phyloP scores from a whole-genome alignment of 164 flowering plant species.

The Aristolochia californica region DNA sequence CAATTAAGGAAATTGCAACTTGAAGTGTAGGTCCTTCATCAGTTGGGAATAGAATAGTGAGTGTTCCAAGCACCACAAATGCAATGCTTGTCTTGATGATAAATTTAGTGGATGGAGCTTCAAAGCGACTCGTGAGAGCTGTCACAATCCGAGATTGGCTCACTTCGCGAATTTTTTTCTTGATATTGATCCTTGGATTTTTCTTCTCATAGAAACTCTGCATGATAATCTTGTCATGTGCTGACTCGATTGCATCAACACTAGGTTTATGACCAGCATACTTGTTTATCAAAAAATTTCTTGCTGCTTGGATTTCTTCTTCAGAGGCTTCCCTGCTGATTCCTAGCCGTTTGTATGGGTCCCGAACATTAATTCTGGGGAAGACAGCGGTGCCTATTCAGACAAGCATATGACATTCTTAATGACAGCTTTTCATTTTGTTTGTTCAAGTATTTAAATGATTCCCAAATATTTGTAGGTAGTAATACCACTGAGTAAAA shows the following conservation, averaged over 20 bases:
- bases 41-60: slow-evolving; percentile 83
- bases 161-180: slow-evolving; percentile 75
- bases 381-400: slow-evolving; percentile 40
- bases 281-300: slow-evolving; percentile 68
- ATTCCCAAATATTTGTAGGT: neutral
- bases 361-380: slow-evolving; percentile 68
- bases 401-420: neutral
- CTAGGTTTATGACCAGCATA: slow-evolving; percentile 87
- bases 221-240: slow-evolving; percentile 96
- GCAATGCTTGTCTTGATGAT: slow-evolving; percentile 54
- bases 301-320: slow-evolving; percentile 90
- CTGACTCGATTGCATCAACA: slow-evolving; percentile 88
- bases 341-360: slow-evolving; percentile 94
- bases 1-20: slow-evolving; percentile 71
- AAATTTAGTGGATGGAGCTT: slow-evolving; percentile 56
- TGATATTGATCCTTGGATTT: slow-evolving; percentile 72
- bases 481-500: neutral
- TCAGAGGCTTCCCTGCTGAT: slow-evolving; percentile 89
- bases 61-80: slow-evolving; percentile 63
- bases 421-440: too few species aligned
- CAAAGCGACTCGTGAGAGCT: slow-evolving; percentile 62
- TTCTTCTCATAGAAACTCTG: slow-evolving; percentile 80
- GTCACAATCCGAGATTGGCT: slow-evolving; percentile 55
- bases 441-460: neutral
- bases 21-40: slow-evolving; percentile 97